Evolutionary conservation across 352 stramenopile species (phyloP), one percentile per base, ranked within the genome.

Genomic region (Blastocystis sp.): DNA sequence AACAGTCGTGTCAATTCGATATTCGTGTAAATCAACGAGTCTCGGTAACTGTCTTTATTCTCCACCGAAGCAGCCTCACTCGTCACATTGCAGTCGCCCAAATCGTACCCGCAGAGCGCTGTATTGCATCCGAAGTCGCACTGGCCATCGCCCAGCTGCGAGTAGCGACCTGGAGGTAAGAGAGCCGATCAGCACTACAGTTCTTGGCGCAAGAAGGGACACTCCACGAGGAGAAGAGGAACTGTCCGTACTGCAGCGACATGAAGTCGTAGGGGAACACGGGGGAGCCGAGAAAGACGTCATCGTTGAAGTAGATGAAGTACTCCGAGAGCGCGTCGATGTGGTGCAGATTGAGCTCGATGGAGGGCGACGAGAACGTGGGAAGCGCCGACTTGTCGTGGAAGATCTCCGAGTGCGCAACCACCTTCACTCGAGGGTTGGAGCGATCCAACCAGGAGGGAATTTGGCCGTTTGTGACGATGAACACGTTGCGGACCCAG

Each of bases 251-350:
- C 7, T 77, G 91, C 84, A 94, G 92, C 29, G 92, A 94, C 9
- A 97, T 91, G 92, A 98, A 98, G 87, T 98, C 95, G 63, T 96
- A 94, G 0, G 95, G 95, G 66, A 92, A 91, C 23, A 96, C 93
- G 6, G 91, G 91, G 11, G 94, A 92, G 53, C 95, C 95, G 0
- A 98, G 91, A 87, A 98, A 96, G 3, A 98, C 95, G 90, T 98
- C 95, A 90, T 98, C 95, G 90, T 98, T 98, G 89, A 98, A 97
- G 90, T 98, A 98, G 5, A 98, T 87, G 89, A 98, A 98, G 76
- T 94, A 93, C 37, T 95, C 91, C 79, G 93, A 96, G 8, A 98
- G 91, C 3, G 93, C 94, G 0, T 93, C 94, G 79, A 98, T 97
- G 82, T 94, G 94, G 91, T 98, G 95, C 11, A 98, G 89, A 82